Base-by-base conservation (phyloP, 1,139 yeast genomes). In the Blastobotrys buckinghamii region DNA sequence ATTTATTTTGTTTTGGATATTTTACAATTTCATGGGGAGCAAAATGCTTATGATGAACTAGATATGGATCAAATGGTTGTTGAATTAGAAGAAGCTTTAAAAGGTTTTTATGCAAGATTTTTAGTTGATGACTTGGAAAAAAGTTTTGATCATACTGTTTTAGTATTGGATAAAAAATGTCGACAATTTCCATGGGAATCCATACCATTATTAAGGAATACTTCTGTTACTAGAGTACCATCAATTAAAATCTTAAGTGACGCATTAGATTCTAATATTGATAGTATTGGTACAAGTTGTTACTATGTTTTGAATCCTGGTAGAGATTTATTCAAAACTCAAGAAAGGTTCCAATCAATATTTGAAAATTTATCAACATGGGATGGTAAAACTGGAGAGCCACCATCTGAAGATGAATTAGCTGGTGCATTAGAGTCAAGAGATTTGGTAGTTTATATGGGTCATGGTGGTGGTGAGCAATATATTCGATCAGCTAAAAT, bases 391-490 rank as follows among this genome's bases (percentile, higher is more conserved):
- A 64, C 74, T 6, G 84, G 85, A 0, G 52, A 56, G 12, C 69
- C 67, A 39, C 97, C 97, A 0, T 58, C 71, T 0, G 89, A 84
- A 52, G 69, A 68, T 0, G 71, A 74, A 13, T 65, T 84, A 26
- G 56, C 69, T 1, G 44, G 61, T 0, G 70, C 72, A 19, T 61
- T 86, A 19, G 54, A 61, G 1, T 49, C 61, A 0, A 69, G 77
- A 1, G 74, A 78, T 37, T 57, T 86, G n/a, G 84, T 84, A 58
- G 71, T 92, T 0, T 92, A 87, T 61, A 75, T 90, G 53, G 98
- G 98, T 0, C 98, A 92, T 67, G 97, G 97, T 0, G 95, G 97
- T 1, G 96, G 97, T 29, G 95, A 88, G 55, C 92, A 85, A 55
- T 88, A 82, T 60, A 70, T 87, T 12, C 73, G 81, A 27, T 69